These are phyloP conservation scores for Populus davidiana DNA, from an alignment of 345 rosid genomes.

Conservation along the genomic window DNA sequence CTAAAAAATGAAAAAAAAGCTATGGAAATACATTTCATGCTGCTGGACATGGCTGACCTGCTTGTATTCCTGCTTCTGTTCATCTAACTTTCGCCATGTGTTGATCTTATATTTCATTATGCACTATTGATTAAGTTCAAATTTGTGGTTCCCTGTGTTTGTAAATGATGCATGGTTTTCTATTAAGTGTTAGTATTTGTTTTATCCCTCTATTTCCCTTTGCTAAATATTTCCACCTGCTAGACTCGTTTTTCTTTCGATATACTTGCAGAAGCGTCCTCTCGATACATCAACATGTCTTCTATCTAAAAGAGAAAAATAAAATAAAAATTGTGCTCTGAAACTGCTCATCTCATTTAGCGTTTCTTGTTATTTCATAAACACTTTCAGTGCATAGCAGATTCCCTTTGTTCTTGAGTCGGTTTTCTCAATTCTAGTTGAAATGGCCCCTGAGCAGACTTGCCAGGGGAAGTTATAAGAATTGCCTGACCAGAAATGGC, in stretches of 20 bases:
- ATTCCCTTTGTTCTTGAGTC: neutral
- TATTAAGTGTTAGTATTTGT: neutral
- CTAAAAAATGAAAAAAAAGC: no score
- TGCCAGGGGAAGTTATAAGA: conserved; percentile 23
- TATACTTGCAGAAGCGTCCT: no score
- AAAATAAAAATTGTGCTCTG: no score
- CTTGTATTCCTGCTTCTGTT: neutral
- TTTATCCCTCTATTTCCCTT: neutral
- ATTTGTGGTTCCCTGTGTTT: neutral
- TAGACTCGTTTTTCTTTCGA: no score
- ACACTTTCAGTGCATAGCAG: neutral
- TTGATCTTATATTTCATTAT: neutral
- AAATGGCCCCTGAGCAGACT: conserved; percentile 19
- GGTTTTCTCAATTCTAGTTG: neutral
- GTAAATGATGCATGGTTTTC: neutral
- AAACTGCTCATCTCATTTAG: no score
- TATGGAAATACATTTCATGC: no score
- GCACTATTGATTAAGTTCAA: neutral
- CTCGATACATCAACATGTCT: no score
- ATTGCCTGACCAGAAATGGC: conserved; percentile 46
- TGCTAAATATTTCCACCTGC: no score
- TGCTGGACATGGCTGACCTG: no score
- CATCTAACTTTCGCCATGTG: neutral
- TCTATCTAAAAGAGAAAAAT: no score
- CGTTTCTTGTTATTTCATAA: no score